A percentile compares a stretch with the other conserved stretches of the same genome.
These are phyloP conservation scores for Vaccinium myrtillus DNA, from an alignment of 148 eudicot genomes.

Conservation along the genomic window DNA sequence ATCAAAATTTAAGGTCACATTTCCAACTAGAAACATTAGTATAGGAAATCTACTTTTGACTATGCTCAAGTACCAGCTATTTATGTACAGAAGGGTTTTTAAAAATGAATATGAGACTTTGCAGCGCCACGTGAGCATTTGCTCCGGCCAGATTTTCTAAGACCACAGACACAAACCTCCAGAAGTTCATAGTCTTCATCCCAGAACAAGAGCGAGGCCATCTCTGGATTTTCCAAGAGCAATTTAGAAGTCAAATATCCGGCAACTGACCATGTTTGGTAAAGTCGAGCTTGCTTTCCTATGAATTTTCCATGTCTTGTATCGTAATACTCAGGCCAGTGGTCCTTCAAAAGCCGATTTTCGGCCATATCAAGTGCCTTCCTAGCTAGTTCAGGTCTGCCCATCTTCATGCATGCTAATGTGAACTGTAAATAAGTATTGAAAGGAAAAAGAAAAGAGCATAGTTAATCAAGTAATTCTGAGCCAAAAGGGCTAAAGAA, in stretches of 20 bases:
- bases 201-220: conserved; percentile 71
- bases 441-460: neutral
- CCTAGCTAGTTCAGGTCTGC: conserved; percentile 63
- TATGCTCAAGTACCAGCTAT: neutral
- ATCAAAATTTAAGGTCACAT: neutral
- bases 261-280: conserved; percentile 90
- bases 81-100: conserved; percentile 8
- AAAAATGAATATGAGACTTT: conserved; percentile 58
- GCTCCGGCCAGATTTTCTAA: conserved; percentile 53
- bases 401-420: conserved; percentile 91
- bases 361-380: conserved; percentile 69
- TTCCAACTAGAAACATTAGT: neutral
- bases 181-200: conserved; percentile 88
- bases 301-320: conserved; percentile 72
- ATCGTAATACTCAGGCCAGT: conserved; percentile 92
- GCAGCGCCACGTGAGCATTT: conserved; percentile 79
- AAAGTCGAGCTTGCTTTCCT: conserved; percentile 82
- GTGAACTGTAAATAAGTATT: conserved; percentile 56
- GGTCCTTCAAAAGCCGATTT: conserved; percentile 52
- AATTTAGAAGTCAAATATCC: conserved; percentile 70
- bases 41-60: neutral
- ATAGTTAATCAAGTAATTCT: neutral
- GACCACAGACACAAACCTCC: conserved; percentile 75
- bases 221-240: conserved; percentile 70
- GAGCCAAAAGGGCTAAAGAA: neutral